Percentiles rank a stretch among this genome's conserved stretches.
These are phyloP conservation scores for Scheffersomyces amazonensis DNA, from an alignment of 805 yeast species.

Conservation along the genomic window DNA sequence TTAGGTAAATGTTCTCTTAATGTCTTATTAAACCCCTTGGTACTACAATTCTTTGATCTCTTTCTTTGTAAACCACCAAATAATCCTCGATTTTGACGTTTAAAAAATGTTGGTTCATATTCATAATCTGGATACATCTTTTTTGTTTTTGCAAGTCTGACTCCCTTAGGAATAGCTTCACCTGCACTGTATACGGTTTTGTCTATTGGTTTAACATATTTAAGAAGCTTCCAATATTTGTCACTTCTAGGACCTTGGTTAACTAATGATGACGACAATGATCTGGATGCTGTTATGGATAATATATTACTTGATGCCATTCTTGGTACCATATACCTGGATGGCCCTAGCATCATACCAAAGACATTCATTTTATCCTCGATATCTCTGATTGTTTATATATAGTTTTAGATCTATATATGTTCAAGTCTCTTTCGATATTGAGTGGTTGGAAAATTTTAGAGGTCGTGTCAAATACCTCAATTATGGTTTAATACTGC, in stretches of 20 bases:
- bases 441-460: not conserved
- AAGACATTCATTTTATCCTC: not conserved
- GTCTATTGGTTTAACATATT: constrained; percentile 37
- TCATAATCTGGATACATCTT: constrained; percentile 26
- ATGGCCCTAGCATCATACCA: too few species aligned
- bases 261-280: constrained; percentile 3
- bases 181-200: constrained; percentile 35
- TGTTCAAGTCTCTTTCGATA: not conserved
- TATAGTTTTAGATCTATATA: not conserved
- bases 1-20: constrained; percentile 81
- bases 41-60: constrained; percentile 70
- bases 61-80: constrained; percentile 85
- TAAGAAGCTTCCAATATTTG: constrained; percentile 39
- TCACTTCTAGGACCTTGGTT: constrained; percentile 14
- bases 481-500: not conserved
- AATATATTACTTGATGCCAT: too few species aligned
- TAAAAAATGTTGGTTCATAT: constrained; percentile 72
- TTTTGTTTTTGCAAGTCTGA: constrained; percentile 19
- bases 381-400: not conserved
- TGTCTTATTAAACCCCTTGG: constrained; percentile 68
- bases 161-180: constrained; percentile 25
- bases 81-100: constrained; percentile 83
- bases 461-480: not conserved
- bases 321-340: too few species aligned
- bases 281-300: not conserved